Evolutionary conservation across 2,329 filamentous ascomycete genomes (phyloP), one percentile per base, ranked within the genome.

Genomic region (Trichoderma breve): DNA sequence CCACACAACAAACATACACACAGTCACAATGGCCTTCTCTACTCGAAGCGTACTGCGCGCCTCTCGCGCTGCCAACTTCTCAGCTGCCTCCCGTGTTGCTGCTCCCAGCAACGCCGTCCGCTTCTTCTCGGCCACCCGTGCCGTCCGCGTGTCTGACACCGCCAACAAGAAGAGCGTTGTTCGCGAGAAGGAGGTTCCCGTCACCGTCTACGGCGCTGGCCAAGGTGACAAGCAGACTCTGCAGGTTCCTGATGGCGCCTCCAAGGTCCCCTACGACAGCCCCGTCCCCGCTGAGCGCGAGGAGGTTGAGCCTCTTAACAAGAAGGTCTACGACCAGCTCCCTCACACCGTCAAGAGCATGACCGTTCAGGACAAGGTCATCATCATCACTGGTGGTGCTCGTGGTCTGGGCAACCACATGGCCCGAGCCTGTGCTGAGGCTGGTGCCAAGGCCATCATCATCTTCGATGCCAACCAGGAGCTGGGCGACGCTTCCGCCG

Each of bases 401-500:
- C 91, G 92, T 77, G 92, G 92, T 78, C 86, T 95, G 6, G 92
- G 92, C 64, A 93, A 92, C 86, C 87, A 91, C 84, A 94, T 94
- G 90, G 92, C 92, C 62, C 89, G 91, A 73, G 92, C 91, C 71
- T 91, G 92, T 74, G 90, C 91, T 63, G 92, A 95, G 83, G 92
- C 91, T 68, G 92, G 92, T 72, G 90, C 91, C 64, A 90, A 91
- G 82, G 90, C 90, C 64, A 87, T 94, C 70, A 87, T 91, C 78
- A 92, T 94, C 79, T 90, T 95, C 78, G 92, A 94, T 77, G 90
- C 92, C 75, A 92, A 93, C 84, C 89, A 92, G 82, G 89, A 93
- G 76, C 86, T 93, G 15, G 92, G 92, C 32, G 91, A 93, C 77
- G 85, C 89, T 78, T 86, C 92, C 3, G 91, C 91, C 24, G 87